phyloP scores from a whole-genome alignment of 805 yeast species.

The Pichia heedii region DNA sequence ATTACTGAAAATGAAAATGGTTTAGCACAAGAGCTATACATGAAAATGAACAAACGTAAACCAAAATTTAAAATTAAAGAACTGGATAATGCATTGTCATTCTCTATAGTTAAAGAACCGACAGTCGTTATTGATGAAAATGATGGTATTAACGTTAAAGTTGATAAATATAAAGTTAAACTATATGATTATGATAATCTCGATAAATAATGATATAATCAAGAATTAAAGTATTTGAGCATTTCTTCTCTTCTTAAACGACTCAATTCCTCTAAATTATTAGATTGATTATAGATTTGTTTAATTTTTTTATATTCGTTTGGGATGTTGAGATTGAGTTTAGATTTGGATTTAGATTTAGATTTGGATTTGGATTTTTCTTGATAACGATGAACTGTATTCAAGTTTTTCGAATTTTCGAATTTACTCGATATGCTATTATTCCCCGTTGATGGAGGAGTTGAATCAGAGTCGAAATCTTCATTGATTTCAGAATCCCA shows the following conservation, averaged over 20 bases:
- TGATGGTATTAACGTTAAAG: conserved; percentile 11
- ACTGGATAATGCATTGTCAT: neutral
- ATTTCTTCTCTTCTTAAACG: neutral
- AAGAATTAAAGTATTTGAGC: neutral
- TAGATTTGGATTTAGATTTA: neutral
- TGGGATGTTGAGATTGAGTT: too few species aligned
- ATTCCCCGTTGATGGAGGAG: conserved; percentile 1
- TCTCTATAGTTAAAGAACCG: conserved; percentile 4
- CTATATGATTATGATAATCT: conserved; percentile 14
- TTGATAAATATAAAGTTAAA: conserved; percentile 13
- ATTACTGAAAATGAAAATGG: conserved; percentile 4
- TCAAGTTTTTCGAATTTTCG: neutral
- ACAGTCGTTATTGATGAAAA: conserved; percentile 1
- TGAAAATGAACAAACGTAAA: conserved; percentile 3
- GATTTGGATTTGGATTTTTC: neutral
- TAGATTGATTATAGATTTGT: neutral
- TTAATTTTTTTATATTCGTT: neutral
- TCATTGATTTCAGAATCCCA: neutral
- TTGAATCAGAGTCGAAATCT: neutral
- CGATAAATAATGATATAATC: neutral
- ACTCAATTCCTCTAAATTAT: neutral
- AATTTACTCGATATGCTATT: neutral
- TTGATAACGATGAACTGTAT: neutral
- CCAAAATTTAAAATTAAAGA: conserved; percentile 6
- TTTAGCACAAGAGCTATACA: conserved; percentile 11